A percentile compares a stretch with the other conserved stretches of the same genome.
Evolutionary conservation across 495 filamentous ascomycete genomes (phyloP).

Genomic region (Xylaria acuta): DNA sequence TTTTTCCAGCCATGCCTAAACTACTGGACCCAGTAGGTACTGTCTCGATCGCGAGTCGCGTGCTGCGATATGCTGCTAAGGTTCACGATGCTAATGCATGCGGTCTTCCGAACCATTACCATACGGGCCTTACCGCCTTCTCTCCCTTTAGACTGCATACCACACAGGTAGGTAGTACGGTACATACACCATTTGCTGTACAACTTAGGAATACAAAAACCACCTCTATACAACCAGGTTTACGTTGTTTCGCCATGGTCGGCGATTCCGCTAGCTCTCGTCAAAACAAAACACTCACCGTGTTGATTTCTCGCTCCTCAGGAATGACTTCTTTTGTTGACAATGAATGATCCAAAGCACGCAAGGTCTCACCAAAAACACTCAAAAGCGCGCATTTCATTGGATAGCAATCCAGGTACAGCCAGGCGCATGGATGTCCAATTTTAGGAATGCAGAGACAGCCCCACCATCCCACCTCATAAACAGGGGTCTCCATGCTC

Average conservation of each 20-base stretch:
- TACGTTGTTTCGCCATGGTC: constrained; percentile 1
- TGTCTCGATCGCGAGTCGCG: too few species aligned
- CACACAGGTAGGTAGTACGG: too few species aligned
- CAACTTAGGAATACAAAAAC: neutral
- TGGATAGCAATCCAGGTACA: constrained; percentile 15
- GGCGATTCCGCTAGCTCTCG: neutral
- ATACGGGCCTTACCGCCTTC: constrained; percentile 15
- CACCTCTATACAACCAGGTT: neutral
- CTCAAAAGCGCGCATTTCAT: constrained; percentile 4
- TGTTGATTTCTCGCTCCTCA: constrained; percentile 2
- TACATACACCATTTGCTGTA: neutral
- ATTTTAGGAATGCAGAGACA: constrained; percentile 8
- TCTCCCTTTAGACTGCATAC: constrained; percentile 6
- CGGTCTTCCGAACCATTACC: neutral
- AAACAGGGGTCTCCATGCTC: constrained; percentile 4
- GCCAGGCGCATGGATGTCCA: constrained; percentile 11
- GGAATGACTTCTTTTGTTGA: constrained; percentile 21
- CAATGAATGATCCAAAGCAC: constrained; percentile 11
- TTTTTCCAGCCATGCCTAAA: neutral
- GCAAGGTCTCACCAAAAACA: constrained; percentile 17
- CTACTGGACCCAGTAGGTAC: neutral
- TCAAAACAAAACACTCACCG: neutral
- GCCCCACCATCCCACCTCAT: neutral
- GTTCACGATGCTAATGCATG: constrained; percentile 22
- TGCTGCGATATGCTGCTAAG: neutral